Conservation (phyloP, 2,329 filamentous ascomycete species). For the Pseudocercospora musae region DNA sequence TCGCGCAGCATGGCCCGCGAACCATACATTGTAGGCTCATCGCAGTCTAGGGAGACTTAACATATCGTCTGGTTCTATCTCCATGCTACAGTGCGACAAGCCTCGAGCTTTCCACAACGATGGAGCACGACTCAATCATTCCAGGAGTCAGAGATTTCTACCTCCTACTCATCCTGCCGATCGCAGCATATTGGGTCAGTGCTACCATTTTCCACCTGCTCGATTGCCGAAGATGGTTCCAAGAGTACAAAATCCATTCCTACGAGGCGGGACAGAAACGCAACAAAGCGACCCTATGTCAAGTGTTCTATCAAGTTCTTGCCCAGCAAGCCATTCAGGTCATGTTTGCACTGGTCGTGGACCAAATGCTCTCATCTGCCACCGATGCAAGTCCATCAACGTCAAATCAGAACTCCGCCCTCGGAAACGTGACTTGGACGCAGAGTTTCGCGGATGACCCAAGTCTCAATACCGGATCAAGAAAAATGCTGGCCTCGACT, state of each 20-base stretch:
- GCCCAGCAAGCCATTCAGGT: conserved; percentile 1
- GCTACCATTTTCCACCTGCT: not conserved
- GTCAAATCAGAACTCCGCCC: not conserved
- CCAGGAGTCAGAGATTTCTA: conserved; percentile 33
- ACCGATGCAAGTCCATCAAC: not conserved
- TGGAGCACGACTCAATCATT: not conserved
- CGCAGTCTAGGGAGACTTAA: too few relatives aligned
- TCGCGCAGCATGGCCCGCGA: too few relatives aligned
- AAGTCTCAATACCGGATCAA: too few relatives aligned
- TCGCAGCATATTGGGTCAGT: conserved; percentile 1
- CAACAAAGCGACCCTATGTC: not conserved
- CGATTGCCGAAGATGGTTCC: not conserved
- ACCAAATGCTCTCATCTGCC: not conserved
- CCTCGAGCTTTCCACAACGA: not conserved
- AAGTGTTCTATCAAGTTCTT: conserved; percentile 1
- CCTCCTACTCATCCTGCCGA: not conserved
- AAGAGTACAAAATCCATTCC: not conserved
- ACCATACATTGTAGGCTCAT: too few relatives aligned
- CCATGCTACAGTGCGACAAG: too few relatives aligned
- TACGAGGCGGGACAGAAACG: not conserved
- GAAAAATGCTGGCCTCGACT: not conserved
- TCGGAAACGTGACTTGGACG: not conserved
- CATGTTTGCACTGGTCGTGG: not conserved
- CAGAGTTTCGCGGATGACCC: not conserved
- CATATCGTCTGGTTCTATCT: too few relatives aligned